Conservation (phyloP, 768 basidiomycete genomes). For the Mycena floridula region DNA sequence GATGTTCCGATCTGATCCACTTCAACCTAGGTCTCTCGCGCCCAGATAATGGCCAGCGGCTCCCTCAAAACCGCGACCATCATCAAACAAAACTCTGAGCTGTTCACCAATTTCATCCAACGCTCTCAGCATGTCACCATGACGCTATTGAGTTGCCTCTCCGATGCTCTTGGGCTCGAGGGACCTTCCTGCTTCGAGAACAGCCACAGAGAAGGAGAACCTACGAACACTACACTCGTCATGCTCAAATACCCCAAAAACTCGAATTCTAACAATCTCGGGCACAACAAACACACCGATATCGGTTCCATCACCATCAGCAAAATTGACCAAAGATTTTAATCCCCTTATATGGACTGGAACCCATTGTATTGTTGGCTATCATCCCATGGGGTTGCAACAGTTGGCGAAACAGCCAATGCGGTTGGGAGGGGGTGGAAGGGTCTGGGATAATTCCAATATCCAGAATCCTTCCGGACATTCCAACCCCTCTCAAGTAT, state of each 20-base stretch:
- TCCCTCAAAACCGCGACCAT: slow-evolving; percentile 3
- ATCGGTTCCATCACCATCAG: slow-evolving; percentile 5
- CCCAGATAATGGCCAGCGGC: slow-evolving; percentile 3
- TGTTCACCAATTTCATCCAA: slow-evolving; percentile 7
- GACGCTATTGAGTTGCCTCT: slow-evolving; percentile 6
- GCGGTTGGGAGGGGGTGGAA: too few species aligned
- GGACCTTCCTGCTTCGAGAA: slow-evolving; percentile 5
- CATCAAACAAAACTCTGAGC: slow-evolving; percentile 4
- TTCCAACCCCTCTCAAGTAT: too few species aligned
- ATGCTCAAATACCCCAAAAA: slow-evolving; percentile 8
- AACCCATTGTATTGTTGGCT: too few species aligned
- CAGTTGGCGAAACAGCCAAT: too few species aligned
- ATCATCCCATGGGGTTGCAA: too few species aligned
- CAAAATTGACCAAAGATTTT: too few species aligned
- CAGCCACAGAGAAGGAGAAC: slow-evolving; percentile 7
- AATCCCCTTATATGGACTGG: too few species aligned
- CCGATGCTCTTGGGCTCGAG: slow-evolving; percentile 6
- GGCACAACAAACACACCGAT: slow-evolving; percentile 12
- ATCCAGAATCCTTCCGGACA: too few species aligned
- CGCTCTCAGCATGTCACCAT: slow-evolving; percentile 6
- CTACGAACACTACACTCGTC: slow-evolving; percentile 8
- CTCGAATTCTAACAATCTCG: slow-evolving; percentile 4
- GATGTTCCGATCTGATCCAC: neutral
- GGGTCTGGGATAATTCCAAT: too few species aligned
- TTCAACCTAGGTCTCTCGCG: slow-evolving; percentile 6